Percentiles rank a stretch among this genome's conserved stretches.
phyloP scores from a whole-genome alignment of 306 rosid species.

The Prunus armeniaca region DNA sequence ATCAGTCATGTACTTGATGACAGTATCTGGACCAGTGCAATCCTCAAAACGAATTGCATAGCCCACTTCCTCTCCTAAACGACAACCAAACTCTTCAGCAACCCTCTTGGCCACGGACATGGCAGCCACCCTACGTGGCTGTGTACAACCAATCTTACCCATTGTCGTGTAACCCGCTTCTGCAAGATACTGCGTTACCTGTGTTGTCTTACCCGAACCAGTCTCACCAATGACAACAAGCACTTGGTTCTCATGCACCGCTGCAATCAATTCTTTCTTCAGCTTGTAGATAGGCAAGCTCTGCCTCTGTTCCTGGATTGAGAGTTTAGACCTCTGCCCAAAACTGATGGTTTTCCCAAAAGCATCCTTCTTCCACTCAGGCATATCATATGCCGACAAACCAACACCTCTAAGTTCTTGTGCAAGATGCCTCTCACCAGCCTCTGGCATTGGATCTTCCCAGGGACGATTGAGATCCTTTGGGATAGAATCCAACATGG shows the following conservation, averaged over 20 bases:
- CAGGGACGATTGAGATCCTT: constrained; percentile 7
- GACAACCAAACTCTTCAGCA: constrained; percentile 2
- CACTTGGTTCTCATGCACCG: not conserved
- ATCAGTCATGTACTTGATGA: not conserved
- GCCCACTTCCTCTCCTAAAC: not conserved
- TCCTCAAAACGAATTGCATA: not conserved
- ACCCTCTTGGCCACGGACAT: not conserved
- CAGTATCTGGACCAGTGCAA: constrained; percentile 5
- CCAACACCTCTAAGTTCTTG: constrained; percentile 4
- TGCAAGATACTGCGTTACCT: constrained; percentile 2
- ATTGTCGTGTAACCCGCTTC: not conserved
- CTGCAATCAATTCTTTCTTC: not conserved
- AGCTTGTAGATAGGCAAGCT: constrained; percentile 5
- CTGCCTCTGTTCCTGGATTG: constrained; percentile 6
- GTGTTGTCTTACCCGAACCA: not conserved
- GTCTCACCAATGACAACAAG: not conserved
- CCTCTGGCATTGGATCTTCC: constrained; percentile 3
- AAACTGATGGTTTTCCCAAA: constrained; percentile 18
- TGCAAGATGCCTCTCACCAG: constrained; percentile 5
- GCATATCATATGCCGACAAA: not conserved
- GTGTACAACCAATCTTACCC: constrained; percentile 1
- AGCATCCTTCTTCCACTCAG: constrained; percentile 7
- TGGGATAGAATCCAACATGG: constrained; percentile 1
- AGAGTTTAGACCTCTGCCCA: constrained; percentile 68
- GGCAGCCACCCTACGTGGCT: constrained; percentile 1